Conservation (phyloP, 176 grass and related monocot species). For the Stipa capillata region DNA sequence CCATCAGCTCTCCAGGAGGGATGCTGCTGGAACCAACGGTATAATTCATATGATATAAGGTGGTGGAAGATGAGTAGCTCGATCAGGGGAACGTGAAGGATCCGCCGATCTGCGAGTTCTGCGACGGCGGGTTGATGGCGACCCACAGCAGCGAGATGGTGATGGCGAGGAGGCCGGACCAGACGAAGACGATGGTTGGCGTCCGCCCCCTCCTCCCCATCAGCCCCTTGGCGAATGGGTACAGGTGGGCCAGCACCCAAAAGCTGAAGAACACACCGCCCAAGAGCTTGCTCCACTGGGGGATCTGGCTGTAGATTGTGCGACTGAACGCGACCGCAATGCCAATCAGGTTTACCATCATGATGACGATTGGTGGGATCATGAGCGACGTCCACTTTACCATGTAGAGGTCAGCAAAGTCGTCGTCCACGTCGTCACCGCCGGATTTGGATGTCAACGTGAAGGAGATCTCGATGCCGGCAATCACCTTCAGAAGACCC, state of each 20-base stretch:
- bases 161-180: constrained; percentile 87
- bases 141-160: constrained; percentile 96
- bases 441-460: constrained; percentile 85
- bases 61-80: not conserved
- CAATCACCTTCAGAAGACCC: constrained; percentile 88
- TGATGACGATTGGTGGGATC: constrained; percentile 92
- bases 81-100: constrained; percentile 92
- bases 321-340: constrained; percentile 80
- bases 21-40: not conserved
- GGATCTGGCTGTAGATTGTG: constrained; percentile 82
- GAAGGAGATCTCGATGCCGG: constrained; percentile 97
- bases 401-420: constrained; percentile 84
- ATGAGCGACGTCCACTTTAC: constrained; percentile 95
- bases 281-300: constrained; percentile 88
- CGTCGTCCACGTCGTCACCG: constrained; percentile 69
- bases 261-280: constrained; percentile 99
- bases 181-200: constrained; percentile 90
- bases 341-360: constrained; percentile 93
- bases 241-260: constrained; percentile 90
- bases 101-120: constrained; percentile 68
- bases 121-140: constrained; percentile 67
- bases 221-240: constrained; percentile 90
- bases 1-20: not conserved
- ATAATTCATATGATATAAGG: not conserved
- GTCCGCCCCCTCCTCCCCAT: constrained; percentile 82